Base-by-base conservation (phyloP, 2,329 filamentous ascomycete genomes). In the Thyridium curvatum region DNA sequence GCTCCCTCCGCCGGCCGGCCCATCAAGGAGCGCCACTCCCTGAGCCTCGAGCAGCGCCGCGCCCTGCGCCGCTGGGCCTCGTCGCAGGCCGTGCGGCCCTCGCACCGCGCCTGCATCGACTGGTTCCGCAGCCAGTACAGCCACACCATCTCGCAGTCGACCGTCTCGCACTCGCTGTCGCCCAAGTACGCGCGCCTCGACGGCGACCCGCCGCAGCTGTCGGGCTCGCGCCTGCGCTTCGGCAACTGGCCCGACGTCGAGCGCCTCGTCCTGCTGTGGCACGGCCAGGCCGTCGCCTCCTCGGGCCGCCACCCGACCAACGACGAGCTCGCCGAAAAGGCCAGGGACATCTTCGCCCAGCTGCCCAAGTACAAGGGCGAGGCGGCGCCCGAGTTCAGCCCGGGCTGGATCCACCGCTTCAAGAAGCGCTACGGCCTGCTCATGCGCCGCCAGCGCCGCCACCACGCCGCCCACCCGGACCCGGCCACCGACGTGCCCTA, bases 181-280 rank as follows among this genome's bases (percentile, higher is more conserved):
- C 73, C 74, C 34, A 79, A 79, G 50, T 80, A 80, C 49, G 75
- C 74, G 30, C 71, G 76, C 18, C 70, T 80, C 38, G 76, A 80
- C 52, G 71, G 70, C 51, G 74, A 79, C 47, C 73, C 72, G 13
- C 73, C 72, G 21, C 74, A 79, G 54, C 68, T 79, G 43, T 77
- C 73, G n/a, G 76, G 76, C 32, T 79, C 74, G 41, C 72, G 76
- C 32, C 63, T 80, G 45, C 74, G 76, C 46, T 79, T 79, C 42
- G 76, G 76, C 46, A 80, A 80, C 53, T 79, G 76, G 76, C 76
- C 76, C 43, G 76, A 79, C 46, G 76, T 80, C 39, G 72, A 76
- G 60, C 74, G 74, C 60, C 65, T 76, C 8, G 72, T 75, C 15
- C 59, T 76, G 42, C 60, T 72, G 7, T 76, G 72, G 72, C 72